Conservation (phyloP, 2,329 filamentous ascomycete species). For the Clarireedia sp. region DNA sequence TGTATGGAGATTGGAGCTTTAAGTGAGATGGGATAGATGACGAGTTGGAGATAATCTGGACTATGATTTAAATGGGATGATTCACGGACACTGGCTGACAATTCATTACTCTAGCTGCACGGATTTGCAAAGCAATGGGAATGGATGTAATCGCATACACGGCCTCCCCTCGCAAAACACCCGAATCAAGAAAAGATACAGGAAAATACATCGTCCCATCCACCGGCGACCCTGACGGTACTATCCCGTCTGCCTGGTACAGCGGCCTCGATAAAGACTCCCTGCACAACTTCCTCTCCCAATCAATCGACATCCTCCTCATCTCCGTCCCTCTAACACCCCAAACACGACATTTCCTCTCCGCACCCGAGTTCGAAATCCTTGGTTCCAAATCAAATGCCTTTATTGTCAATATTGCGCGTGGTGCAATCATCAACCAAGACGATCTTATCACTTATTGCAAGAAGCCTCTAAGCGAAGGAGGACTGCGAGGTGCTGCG, state of each 20-base stretch:
- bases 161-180: slow-evolving; percentile 48
- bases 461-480: slow-evolving; percentile 29
- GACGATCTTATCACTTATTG: slow-evolving; percentile 49
- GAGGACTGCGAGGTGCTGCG: slow-evolving; percentile 50
- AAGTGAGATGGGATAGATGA: not conserved
- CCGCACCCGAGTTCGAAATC: slow-evolving; percentile 32
- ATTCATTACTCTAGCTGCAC: slow-evolving; percentile 29
- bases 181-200: slow-evolving; percentile 46
- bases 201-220: slow-evolving; percentile 55
- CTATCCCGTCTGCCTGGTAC: slow-evolving; percentile 32
- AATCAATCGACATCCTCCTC: slow-evolving; percentile 33
- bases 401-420: slow-evolving; percentile 56
- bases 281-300: slow-evolving; percentile 30
- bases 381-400: slow-evolving; percentile 33
- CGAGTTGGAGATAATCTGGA: not conserved
- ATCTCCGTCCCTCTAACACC: slow-evolving; percentile 32
- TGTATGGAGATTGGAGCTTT: too few relatives aligned
- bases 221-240: slow-evolving; percentile 38
- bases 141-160: slow-evolving; percentile 60
- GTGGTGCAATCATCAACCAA: slow-evolving; percentile 54
- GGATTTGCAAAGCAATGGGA: slow-evolving; percentile 47
- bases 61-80: not conserved
- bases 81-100: not conserved
- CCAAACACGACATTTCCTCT: slow-evolving; percentile 33
- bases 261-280: slow-evolving; percentile 28